Percentiles rank a stretch among this genome's conserved stretches.
Conservation (phyloP, 129 eudicot genomes). For the Centrapalus pauciflorus region DNA sequence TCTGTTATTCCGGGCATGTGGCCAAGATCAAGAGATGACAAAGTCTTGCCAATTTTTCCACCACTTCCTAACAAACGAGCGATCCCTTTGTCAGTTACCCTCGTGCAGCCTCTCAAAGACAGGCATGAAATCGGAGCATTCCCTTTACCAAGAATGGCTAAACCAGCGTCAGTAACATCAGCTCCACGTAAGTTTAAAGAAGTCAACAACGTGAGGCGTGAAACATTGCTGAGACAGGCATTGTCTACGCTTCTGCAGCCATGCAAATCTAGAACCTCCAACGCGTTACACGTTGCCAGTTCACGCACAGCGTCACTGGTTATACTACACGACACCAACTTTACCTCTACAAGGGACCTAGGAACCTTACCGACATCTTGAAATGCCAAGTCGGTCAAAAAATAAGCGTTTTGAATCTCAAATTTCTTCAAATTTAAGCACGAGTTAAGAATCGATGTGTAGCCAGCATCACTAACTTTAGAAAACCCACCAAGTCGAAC, state of each 20-base stretch:
- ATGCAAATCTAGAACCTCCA: slow-evolving; percentile 46
- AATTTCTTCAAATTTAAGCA: slow-evolving; percentile 46
- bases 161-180: slow-evolving; percentile 54
- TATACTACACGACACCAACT: slow-evolving; percentile 36
- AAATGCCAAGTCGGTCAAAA: slow-evolving; percentile 55
- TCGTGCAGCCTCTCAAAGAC: slow-evolving; percentile 48
- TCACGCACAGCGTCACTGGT: slow-evolving; percentile 48
- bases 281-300: slow-evolving; percentile 27
- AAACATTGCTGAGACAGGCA: slow-evolving; percentile 39
- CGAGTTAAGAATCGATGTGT: slow-evolving; percentile 40
- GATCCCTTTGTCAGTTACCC: slow-evolving; percentile 59
- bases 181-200: slow-evolving; percentile 48
- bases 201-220: slow-evolving; percentile 31
- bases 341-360: slow-evolving; percentile 49
- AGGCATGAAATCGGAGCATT: slow-evolving; percentile 36
- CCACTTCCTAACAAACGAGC: slow-evolving; percentile 29
- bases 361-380: slow-evolving; percentile 30
- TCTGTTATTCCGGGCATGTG: slow-evolving; percentile 57
- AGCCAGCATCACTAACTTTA: slow-evolving; percentile 68
- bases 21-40: slow-evolving; percentile 43
- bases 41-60: slow-evolving; percentile 32
- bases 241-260: slow-evolving; percentile 56
- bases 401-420: slow-evolving; percentile 44
- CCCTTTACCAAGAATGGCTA: slow-evolving; percentile 45
- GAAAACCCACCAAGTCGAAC: slow-evolving; percentile 63